Evolutionary conservation across 805 yeast genomes (phyloP), one percentile per base, ranked within the genome.

Genomic region (Wickerhamiella domercqiae): DNA sequence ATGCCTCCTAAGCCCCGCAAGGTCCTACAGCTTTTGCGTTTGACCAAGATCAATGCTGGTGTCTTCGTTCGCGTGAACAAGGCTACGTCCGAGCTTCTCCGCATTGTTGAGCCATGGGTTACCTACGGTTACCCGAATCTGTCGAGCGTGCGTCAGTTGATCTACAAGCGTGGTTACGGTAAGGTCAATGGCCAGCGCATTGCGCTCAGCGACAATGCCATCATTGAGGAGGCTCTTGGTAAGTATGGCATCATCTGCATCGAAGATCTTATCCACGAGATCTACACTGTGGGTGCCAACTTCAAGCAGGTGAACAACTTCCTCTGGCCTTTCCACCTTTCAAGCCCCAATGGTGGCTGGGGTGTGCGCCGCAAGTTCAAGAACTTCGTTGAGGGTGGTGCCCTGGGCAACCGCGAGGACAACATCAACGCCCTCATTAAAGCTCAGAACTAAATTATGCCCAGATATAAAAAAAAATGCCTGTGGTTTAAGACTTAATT

Each of bases 1-100:
- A 83, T 86, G 59, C 81, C 95, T 62, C 95, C 96, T 62, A 86
- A 86, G 79, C 94, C 95, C 76, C 84, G 95, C 81, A 86, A 86
- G 81, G 94, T 86, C 59, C 67, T 83, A 66, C 94, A 52, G 46
- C 75, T 84, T 64, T 73, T 82, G 67, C 78, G 94, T 75, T 76
- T 83, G 67, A 73, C 76, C 63, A 93, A 81, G 73, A 80, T 83
- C 68, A 83, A 83, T 75, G 73, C 90, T 59, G 95, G 87, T 76
- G 90, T 80, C 51, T 83, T 83, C 62, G 93, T 83, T 62, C 83
- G 78, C 69, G 77, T 83, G 58, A 83, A 93, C 77, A 83, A 83
- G 76, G 94, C 95, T 59, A 83, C 95, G 59, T 56, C 75, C 54
- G 94, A 83, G 74, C 76, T 83, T 63, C 73, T 83, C 67, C 83